phyloP scores from a whole-genome alignment of 139 green algal genomes.

The Edaphochlamys debaryana region DNA sequence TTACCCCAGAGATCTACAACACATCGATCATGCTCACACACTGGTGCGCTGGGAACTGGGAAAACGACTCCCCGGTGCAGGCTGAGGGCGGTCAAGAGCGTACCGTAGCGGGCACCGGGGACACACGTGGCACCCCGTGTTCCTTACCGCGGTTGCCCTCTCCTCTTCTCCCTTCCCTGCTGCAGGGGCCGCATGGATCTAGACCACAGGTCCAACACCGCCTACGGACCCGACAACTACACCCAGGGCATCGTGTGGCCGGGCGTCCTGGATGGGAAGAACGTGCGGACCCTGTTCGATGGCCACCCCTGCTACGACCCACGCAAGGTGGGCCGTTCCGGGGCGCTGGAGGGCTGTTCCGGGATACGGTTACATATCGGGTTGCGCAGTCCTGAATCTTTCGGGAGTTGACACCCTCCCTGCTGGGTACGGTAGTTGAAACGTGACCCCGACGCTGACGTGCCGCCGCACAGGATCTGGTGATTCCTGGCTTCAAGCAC shows the following conservation, averaged over 20 bases:
- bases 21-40: slow-evolving; percentile 63
- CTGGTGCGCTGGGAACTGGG: slow-evolving; percentile 56
- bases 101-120: slow-evolving; percentile 37
- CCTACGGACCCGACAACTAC: slow-evolving; percentile 52
- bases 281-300: background rate
- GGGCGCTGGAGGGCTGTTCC: no score
- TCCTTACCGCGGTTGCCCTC: no score
- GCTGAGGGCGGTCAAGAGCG: no score
- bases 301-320: slow-evolving; percentile 57
- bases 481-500: slow-evolving; percentile 54
- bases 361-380: no score
- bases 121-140: background rate
- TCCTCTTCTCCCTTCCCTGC: no score
- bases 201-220: slow-evolving; percentile 41
- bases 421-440: no score
- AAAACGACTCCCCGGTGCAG: slow-evolving; percentile 46
- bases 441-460: no score
- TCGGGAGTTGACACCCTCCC: no score
- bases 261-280: background rate
- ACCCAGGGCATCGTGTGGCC: background rate
- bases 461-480: slow-evolving; percentile 63
- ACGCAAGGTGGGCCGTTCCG: no score
- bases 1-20: slow-evolving; percentile 53
- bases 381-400: no score
- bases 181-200: background rate